Base-by-base conservation (phyloP, 2,329 filamentous ascomycete genomes). In the Epichloe gansuensis region DNA sequence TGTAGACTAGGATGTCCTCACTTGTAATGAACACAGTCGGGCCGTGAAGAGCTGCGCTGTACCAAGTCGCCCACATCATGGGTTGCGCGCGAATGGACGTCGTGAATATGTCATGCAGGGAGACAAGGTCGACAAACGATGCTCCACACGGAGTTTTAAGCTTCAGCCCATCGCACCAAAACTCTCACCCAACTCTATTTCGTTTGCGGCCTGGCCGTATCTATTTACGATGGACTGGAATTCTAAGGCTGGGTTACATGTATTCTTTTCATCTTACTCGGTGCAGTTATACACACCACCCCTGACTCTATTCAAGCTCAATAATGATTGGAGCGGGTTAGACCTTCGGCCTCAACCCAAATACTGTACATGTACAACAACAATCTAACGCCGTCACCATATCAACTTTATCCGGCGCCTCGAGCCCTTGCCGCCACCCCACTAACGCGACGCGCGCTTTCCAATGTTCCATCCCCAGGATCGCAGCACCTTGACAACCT, bases 391-490 rank as follows among this genome's bases (percentile, higher is more conserved):
- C 17, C 17, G 28, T 5, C 41, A 44, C 23, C 49, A 35, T 15
- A 43, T 28, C 42, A 9, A 8, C 34, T 28, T 31, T 9, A n/a
- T 34, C 25, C 21, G 17, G 23, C 21, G 31, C 38, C 9, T 28
- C 42, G 7, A 15, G 21, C 17, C 46, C 12, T 7, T 21, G 9
- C 31, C 49, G 23, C 15, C 42, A 41, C 15, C n/a, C 12, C 7
- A 17, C 42, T 55, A 54, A 46, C 54, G 54, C 25, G 59, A 57
- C 48, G 59, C 61, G 61, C 82, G 77, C 74, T 89, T 95, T 49
- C 91, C 91, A 64, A 98, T 93, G 65, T 97, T 82, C 85, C 88
- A 97, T 5, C 93, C 93, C 89, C 91, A 95, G 12, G 81, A 78
- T 58, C 91, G 77, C 31, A 98, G 74, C 12, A 83, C 80, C 70